Base-by-base conservation (phyloP, 1,284 basidiomycete genomes). In the Trichosporon asahii region DNA sequence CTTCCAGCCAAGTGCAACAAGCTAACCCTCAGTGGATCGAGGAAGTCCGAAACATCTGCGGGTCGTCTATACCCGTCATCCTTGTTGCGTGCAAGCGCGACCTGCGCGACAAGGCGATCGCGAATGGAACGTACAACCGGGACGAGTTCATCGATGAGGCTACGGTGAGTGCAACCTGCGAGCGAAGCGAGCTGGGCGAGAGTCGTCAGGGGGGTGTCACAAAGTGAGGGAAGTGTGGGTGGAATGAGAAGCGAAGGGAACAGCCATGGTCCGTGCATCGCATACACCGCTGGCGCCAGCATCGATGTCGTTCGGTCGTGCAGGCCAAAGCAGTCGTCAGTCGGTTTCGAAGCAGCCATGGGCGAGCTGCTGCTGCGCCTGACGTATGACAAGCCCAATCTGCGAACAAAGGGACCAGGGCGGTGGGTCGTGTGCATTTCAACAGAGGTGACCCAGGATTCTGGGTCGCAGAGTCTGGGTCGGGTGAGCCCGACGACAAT, bases 21-120 rank as follows among this genome's bases (percentile, higher is more conserved):
- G 70, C 76, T 77, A 68, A 77, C 67, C n/a, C 8, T n/a, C 79
- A 96, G 91, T 98, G 96, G 96, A 97, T 95, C 82, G 93, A 95
- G 83, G 95, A 97, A 86, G 95, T 97, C 4, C 90, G 94, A 73
- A 90, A 88, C 29, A 95, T 96, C 78, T 97, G 95, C 81, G 95
- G 95, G 0, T 76, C 77, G 37, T 75, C 78, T n/a, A 85, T 87
- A 57, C 85, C 86, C 0, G 85, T 87, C n/a, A 77, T 87, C 14
- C 81, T 87, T 23, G 85, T 87, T 4, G 85, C 84, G 4, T 84
- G 83, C 74, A 85, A 85, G 74, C 76, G 78, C 35, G 84, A 85
- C 75, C 67, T 84, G 70, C 89, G 94, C 61, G 85, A 86, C 64
- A 82, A 83, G 69, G 85, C 85, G 0, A 76, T 80, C 12, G 74